These are phyloP conservation scores for Cutaneotrichosporon sp. DNA, from an alignment of 1,284 basidiomycete genomes.

Conservation along the genomic window DNA sequence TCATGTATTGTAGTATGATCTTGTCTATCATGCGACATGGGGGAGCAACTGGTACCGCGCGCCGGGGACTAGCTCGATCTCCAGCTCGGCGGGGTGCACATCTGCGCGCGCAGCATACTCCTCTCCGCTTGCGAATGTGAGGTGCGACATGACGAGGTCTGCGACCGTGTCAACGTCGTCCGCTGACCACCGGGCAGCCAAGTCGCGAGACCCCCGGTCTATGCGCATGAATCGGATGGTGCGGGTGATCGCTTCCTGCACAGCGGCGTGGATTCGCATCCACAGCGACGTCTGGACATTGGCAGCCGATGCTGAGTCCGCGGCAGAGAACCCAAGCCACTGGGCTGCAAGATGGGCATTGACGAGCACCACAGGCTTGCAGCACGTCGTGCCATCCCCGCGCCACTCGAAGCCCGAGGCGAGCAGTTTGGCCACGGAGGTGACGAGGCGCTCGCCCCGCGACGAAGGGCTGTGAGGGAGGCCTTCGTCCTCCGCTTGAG, in stretches of 20 bases:
- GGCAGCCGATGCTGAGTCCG: background rate
- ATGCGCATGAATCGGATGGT: too few species aligned
- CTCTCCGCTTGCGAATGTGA: background rate
- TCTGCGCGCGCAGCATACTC: background rate
- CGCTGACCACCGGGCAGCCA: background rate
- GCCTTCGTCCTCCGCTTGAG: background rate
- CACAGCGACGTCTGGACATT: background rate
- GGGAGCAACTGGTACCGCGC: background rate
- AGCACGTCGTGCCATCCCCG: background rate
- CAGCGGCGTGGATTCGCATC: background rate
- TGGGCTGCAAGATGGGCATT: background rate
- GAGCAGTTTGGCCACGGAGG: background rate
- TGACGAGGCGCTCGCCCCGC: background rate
- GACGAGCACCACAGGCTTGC: background rate
- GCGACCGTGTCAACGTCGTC: background rate
- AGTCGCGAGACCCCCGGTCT: background rate
- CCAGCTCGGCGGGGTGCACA: background rate
- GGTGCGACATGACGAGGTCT: background rate
- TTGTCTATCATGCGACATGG: background rate
- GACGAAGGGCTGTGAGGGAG: background rate
- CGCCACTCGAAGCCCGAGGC: background rate
- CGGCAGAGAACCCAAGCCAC: background rate
- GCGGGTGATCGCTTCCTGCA: background rate
- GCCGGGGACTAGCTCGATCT: background rate
- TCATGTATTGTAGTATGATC: background rate